Percentiles rank a stretch among this genome's conserved stretches.
Evolutionary conservation across 2,329 filamentous ascomycete genomes (phyloP).

Genomic region (Microsporum canis): DNA sequence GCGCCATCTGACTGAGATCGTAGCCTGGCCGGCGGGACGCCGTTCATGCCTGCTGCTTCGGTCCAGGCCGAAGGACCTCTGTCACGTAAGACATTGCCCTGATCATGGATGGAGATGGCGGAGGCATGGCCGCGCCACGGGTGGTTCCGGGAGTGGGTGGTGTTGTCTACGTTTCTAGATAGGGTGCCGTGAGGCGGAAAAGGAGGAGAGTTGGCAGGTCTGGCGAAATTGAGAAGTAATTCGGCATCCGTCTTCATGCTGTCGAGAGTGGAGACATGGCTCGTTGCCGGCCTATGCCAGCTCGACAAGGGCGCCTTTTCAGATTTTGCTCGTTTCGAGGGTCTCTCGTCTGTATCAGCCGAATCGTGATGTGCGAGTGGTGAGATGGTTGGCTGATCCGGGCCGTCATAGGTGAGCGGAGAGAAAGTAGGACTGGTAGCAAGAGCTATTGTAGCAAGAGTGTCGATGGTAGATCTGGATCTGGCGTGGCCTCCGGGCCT

Average conservation of each 20-base stretch:
- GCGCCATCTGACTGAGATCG: slow-evolving; percentile 35
- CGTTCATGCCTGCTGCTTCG: slow-evolving; percentile 8
- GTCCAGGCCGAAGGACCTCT: neutral
- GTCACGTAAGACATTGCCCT: neutral
- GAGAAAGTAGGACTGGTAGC: slow-evolving; percentile 38
- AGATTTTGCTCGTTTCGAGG: slow-evolving; percentile 50
- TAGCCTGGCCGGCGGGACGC: slow-evolving; percentile 24
- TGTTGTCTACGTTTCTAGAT: neutral
- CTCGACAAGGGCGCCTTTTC: slow-evolving; percentile 41
- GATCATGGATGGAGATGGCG: neutral
- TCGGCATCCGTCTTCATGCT: slow-evolving; percentile 39
- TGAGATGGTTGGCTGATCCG: slow-evolving; percentile 9
- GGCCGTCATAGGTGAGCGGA: slow-evolving; percentile 24
- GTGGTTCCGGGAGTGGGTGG: neutral
- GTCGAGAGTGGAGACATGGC: slow-evolving; percentile 20
- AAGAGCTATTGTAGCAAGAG: slow-evolving; percentile 41
- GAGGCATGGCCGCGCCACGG: neutral
- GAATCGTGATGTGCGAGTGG: slow-evolving; percentile 10
- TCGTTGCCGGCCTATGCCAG: slow-evolving; percentile 23
- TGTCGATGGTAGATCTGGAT: slow-evolving; percentile 38
- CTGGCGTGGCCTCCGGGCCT: slow-evolving; percentile 30
- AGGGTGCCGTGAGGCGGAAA: neutral
- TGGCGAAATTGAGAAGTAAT: slow-evolving; percentile 36
- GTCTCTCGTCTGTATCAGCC: slow-evolving; percentile 31
- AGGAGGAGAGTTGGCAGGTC: slow-evolving; percentile 27